These are phyloP conservation scores for Penicillium sp. DNA, from an alignment of 2,329 filamentous ascomycete genomes.

Conservation along the genomic window DNA sequence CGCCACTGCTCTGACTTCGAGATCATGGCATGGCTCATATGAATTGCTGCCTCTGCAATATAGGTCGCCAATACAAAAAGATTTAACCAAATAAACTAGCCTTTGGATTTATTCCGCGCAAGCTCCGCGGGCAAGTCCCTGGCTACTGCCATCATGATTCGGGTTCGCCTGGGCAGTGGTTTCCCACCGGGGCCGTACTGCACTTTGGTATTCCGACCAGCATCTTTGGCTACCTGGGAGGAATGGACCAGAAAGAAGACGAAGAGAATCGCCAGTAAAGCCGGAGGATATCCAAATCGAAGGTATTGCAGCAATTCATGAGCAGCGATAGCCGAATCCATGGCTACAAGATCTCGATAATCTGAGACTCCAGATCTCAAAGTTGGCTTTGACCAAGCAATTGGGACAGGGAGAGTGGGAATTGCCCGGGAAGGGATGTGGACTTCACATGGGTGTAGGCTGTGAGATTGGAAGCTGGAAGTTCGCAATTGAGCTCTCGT, in stretches of 20 bases:
- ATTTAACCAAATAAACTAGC: constrained; percentile 72
- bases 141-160: neutral
- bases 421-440: neutral
- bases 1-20: constrained; percentile 68
- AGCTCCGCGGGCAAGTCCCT: neutral
- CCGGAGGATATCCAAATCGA: neutral
- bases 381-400: neutral
- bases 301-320: neutral
- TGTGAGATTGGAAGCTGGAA: neutral
- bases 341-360: neutral
- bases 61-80: constrained; percentile 70
- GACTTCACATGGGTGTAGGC: neutral
- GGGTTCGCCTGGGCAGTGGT: neutral
- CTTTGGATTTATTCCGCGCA: constrained; percentile 46
- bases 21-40: constrained; percentile 70
- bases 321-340: neutral
- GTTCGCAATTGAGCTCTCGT: neutral
- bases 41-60: constrained; percentile 67
- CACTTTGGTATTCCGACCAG: neutral
- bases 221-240: neutral
- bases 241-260: neutral
- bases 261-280: neutral
- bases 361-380: neutral
- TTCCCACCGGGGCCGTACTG: neutral
- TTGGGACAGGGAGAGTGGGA: neutral